Percentiles rank a stretch among this genome's conserved stretches.
Evolutionary conservation across 805 yeast species (phyloP).

Genomic region (Tetrapisispora phaffii): DNA sequence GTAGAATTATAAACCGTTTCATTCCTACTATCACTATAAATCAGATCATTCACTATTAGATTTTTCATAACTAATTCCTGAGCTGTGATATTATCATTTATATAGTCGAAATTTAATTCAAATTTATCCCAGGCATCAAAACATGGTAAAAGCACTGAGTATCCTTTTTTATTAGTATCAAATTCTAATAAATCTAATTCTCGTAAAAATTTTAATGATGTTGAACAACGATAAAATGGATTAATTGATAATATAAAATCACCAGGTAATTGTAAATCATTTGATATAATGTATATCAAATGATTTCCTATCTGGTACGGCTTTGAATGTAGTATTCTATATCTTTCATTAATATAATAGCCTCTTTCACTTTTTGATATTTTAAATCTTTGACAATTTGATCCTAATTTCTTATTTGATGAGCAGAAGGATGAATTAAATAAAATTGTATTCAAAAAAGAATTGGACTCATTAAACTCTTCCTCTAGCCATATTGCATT

Average conservation of each 20-base stretch:
- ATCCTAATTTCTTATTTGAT: constrained; percentile 43
- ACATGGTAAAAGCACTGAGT: constrained; percentile 72
- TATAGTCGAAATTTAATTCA: constrained; percentile 49
- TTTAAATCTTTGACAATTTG: constrained; percentile 54
- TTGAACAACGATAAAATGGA: constrained; percentile 52
- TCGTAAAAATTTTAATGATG: constrained; percentile 49
- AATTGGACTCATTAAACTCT: constrained; percentile 7
- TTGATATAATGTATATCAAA: constrained; percentile 54
- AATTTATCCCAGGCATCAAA: constrained; percentile 59
- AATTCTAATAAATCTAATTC: constrained; percentile 43
- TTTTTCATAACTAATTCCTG: constrained; percentile 47
- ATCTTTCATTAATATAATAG: constrained; percentile 45
- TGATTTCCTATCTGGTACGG: constrained; percentile 51
- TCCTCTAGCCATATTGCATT: constrained; percentile 13
- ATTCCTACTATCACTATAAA: constrained; percentile 54
- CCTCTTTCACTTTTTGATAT: constrained; percentile 26
- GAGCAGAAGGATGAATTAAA: constrained; percentile 45
- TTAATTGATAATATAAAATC: constrained; percentile 57
- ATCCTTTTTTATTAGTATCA: constrained; percentile 48
- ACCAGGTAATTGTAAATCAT: constrained; percentile 52
- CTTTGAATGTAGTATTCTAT: constrained; percentile 33
- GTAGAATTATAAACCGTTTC: constrained; percentile 12
- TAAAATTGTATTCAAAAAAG: constrained; percentile 24
- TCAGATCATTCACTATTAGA: constrained; percentile 48
- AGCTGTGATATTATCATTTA: constrained; percentile 42